phyloP scores from a whole-genome alignment of 192 early-diverging fungal species.

The Coemansia sp. region DNA sequence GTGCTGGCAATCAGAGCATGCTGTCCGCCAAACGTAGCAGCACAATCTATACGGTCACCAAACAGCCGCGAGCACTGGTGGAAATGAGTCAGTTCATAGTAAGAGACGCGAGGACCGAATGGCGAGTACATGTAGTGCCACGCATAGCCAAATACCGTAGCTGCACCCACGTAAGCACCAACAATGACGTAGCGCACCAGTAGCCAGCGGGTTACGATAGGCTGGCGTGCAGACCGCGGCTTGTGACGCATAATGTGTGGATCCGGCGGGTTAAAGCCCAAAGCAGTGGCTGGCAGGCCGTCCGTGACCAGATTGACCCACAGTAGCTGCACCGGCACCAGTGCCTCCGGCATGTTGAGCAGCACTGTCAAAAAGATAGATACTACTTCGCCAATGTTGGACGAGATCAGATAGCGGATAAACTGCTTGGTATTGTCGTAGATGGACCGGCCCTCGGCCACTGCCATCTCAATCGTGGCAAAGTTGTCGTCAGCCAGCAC shows the following conservation, averaged over 20 bases:
- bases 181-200: conserved; percentile 93
- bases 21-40: conserved; percentile 74
- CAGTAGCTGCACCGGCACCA: conserved; percentile 95
- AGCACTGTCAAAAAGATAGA: conserved; percentile 95
- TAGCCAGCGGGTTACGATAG: conserved; percentile 91
- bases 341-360: conserved; percentile 93
- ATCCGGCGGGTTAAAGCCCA: conserved; percentile 97
- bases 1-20: conserved; percentile 88
- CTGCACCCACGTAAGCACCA: conserved; percentile 87
- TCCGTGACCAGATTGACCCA: conserved; percentile 99
- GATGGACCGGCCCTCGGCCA: conserved; percentile 95
- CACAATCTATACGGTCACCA: conserved; percentile 84
- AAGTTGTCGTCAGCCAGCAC: conserved; percentile 99
- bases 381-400: conserved; percentile 99
- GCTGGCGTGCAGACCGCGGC: conserved; percentile 81
- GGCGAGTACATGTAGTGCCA: conserved; percentile 98
- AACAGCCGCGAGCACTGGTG: conserved; percentile 84
- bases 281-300: conserved; percentile 93
- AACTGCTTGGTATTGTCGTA: conserved; percentile 99
- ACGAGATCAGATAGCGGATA: conserved; percentile 95
- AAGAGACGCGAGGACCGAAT: conserved; percentile 84
- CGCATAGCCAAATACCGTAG: conserved; percentile 94
- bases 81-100: conserved; percentile 89
- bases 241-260: conserved; percentile 92
- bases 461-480: conserved; percentile 94